Conservation (phyloP, 345 rosid species). For the Eutrema yunnanense region DNA sequence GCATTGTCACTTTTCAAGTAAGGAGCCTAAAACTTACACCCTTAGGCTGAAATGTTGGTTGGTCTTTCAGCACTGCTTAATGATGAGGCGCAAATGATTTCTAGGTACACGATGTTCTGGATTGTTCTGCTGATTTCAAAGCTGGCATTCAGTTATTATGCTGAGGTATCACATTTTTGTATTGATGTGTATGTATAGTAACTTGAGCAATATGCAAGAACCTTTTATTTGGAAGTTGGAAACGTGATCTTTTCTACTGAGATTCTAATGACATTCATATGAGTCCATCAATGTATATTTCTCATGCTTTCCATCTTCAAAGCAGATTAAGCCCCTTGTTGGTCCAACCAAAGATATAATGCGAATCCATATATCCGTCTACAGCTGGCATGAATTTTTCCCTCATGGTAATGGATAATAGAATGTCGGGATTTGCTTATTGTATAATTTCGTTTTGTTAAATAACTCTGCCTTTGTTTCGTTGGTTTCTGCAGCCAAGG, state of each 20-base stretch:
- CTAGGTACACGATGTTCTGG: constrained; percentile 64
- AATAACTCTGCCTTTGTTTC: neutral
- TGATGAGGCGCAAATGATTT: neutral
- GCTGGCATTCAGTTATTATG: constrained; percentile 50
- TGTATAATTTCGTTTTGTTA: neutral
- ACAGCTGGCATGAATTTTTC: constrained; percentile 62
- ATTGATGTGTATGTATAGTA: neutral
- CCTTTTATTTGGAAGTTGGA: constrained; percentile 1
- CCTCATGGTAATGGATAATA: constrained; percentile 42
- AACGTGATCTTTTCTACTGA: neutral
- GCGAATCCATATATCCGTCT: constrained; percentile 31
- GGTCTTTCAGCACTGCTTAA: neutral
- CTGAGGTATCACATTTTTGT: constrained; percentile 43
- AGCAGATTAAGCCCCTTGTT: constrained; percentile 58
- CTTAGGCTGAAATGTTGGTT: neutral
- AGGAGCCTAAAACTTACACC: constrained; percentile 15
- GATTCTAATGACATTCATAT: neutral
- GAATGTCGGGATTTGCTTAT: neutral
- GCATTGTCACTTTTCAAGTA: constrained; percentile 43
- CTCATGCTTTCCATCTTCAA: constrained; percentile 9
- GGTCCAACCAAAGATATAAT: constrained; percentile 54
- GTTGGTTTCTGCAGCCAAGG: constrained; percentile 38
- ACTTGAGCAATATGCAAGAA: neutral
- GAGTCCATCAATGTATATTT: neutral
- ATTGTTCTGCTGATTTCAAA: constrained; percentile 43